phyloP scores from a whole-genome alignment of 495 filamentous ascomycete species.

The Penicillium desertorum region DNA sequence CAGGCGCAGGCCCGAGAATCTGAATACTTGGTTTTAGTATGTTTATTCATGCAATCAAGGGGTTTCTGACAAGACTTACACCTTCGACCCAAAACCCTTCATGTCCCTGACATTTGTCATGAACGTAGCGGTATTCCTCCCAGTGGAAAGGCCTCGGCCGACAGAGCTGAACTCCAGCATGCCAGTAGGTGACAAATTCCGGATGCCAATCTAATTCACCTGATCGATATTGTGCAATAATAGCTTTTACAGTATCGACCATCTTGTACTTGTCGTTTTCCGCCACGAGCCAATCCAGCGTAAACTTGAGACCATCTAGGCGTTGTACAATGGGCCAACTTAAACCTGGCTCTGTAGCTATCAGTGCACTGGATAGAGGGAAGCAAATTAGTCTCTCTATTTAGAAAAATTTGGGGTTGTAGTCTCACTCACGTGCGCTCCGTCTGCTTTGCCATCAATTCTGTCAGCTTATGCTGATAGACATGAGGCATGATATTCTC shows the following conservation, averaged over 20 bases:
- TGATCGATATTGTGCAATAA: background rate
- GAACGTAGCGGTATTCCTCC: constrained; percentile 4
- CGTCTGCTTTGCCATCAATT: background rate
- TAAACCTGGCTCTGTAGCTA: background rate
- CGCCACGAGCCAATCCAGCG: background rate
- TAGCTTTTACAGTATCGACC: background rate
- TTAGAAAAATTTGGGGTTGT: background rate
- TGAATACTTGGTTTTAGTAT: background rate
- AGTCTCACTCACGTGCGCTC: background rate
- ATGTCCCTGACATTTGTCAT: background rate
- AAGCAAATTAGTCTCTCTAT: background rate
- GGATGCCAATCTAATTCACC: background rate
- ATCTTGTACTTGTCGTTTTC: background rate
- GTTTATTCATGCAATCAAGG: background rate
- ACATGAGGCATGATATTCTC: constrained; percentile 19
- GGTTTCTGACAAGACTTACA: constrained; percentile 1
- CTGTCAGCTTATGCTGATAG: constrained; percentile 6
- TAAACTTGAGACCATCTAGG: background rate
- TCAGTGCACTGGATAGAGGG: background rate
- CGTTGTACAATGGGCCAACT: constrained; percentile 1
- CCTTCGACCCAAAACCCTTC: constrained; percentile 14
- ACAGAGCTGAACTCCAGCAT: constrained; percentile 4
- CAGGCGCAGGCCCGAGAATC: background rate
- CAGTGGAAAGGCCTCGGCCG: constrained; percentile 6
- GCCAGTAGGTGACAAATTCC: constrained; percentile 14